Evolutionary conservation across 768 basidiomycete species (phyloP), one percentile per base, ranked within the genome.

Genomic region (Atractiella rhizophila): DNA sequence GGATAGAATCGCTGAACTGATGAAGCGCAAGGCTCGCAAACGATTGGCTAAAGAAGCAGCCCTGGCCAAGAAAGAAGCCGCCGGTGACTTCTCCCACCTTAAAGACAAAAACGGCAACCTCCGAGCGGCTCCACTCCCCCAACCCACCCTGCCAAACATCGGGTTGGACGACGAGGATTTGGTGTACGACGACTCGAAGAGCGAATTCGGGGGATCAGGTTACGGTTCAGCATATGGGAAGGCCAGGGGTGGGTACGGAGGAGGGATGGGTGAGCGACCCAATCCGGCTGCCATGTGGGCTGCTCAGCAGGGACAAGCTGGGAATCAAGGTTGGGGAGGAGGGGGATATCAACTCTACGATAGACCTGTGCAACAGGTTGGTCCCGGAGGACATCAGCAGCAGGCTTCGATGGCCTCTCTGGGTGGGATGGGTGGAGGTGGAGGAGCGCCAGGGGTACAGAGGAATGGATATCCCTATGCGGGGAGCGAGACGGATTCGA

Each of bases 141-240:
- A 91, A 59, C 91, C 91, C 1, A 98, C 91, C 8, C 68, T 96
- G 26, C 91, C 91, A 12, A 79, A 78, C 48, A 66, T 98, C n/a
- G 66, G 91, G 34, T 76, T 86, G 41, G 78, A 85, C 48, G 60
- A 61, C 25, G 73, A 76, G 49, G 53, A 46, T 35, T 27, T 43
- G 23, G n/a, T n/a, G n/a, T 43, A 41, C 20, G 39, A 23, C n/a
- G 37, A 41, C 20, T 24, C 27, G 18, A 29, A 41, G n/a, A 25
- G 27, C 4, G 39, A 40, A 9, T 15, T 30, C n/a, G 42, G n/a
- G n/a, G n/a, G n/a, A n/a, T n/a, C n/a, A n/a, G n/a, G n/a, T n/a
- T n/a, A n/a, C n/a, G n/a, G n/a, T n/a, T n/a, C n/a, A n/a, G n/a
- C n/a, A n/a, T n/a, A n/a, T n/a, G n/a, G n/a, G n/a, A n/a, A n/a